These are phyloP conservation scores for Endocarpon pusillum DNA, from an alignment of 495 filamentous ascomycete genomes.

Conservation along the genomic window DNA sequence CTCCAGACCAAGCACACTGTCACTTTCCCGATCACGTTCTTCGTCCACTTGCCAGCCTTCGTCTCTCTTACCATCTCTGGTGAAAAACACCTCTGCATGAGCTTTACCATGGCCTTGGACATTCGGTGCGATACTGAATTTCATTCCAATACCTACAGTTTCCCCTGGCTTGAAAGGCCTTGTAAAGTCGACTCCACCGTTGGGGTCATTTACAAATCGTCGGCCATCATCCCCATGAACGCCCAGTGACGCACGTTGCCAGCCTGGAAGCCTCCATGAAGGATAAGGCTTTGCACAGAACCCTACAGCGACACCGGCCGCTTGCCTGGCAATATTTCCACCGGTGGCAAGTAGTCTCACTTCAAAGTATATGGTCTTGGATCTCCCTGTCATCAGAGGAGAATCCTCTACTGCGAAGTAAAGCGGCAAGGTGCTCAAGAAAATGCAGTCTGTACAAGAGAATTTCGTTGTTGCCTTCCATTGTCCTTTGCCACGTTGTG, in stretches of 20 bases:
- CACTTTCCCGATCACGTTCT: slow-evolving; percentile 52
- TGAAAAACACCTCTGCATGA: slow-evolving; percentile 58
- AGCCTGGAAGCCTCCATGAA: slow-evolving; percentile 72
- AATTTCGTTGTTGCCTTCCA: slow-evolving; percentile 29
- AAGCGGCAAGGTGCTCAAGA: slow-evolving; percentile 55
- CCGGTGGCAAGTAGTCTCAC: slow-evolving; percentile 37
- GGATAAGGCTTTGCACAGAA: slow-evolving; percentile 74
- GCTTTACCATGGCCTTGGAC: slow-evolving; percentile 9
- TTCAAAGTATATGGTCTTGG: slow-evolving; percentile 65
- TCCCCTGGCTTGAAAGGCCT: slow-evolving; percentile 33
- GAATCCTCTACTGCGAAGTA: slow-evolving; percentile 55
- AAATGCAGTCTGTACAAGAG: slow-evolving; percentile 20
- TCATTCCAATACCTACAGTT: slow-evolving; percentile 54
- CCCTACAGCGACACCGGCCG: slow-evolving; percentile 56
- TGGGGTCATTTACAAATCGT: slow-evolving; percentile 70
- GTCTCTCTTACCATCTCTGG: slow-evolving; percentile 43
- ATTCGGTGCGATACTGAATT: slow-evolving; percentile 24
- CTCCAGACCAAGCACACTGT: slow-evolving; percentile 55
- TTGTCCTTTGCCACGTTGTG: slow-evolving; percentile 14
- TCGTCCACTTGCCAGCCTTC: slow-evolving; percentile 76
- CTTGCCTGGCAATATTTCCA: slow-evolving; percentile 13
- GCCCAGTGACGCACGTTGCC: slow-evolving; percentile 72
- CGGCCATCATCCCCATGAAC: slow-evolving; percentile 87
- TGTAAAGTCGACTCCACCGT: slow-evolving; percentile 64
- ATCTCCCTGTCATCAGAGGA: slow-evolving; percentile 36